Base-by-base conservation (phyloP, 2,329 filamentous ascomycete genomes). In the Talaromyces funiculosus region DNA sequence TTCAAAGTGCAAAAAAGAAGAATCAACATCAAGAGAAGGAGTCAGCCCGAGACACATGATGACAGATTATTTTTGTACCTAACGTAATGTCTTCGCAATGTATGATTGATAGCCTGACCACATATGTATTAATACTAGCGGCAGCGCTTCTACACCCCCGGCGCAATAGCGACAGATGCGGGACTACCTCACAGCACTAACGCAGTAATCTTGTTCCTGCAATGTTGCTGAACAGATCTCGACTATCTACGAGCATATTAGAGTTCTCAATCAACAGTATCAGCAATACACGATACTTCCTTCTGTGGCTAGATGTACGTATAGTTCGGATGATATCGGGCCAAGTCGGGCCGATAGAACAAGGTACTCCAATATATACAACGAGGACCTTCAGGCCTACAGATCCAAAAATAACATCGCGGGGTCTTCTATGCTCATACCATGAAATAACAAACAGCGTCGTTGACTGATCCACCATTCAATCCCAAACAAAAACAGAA, bases 251-350 rank as follows among this genome's bases (percentile, higher is more conserved):
- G 38, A 31, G 9, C 26, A 12, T 18, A 3, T 14, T 18, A 20
- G 20, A 18, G 4, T 49, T 10, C 0, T 12, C 26, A 29, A 29
- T 29, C 16, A 26, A 10, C 26, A 29, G 29, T 10, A 42, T 43
- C 20, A 43, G 22, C 3, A 14, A 12, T 12, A 22, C 9, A 14
- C 12, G 33, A 49, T 49, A 29, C 26, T 18, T 33, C 4, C 16
- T 18, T n/a, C 26, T 18, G 26, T 16, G 45, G 45, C 26, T 49
- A 49, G 18, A 47, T 47, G 43, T 47, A 35, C 22, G 10, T 7
- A 29, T 12, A 33, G n/a, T 9, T 57, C 54, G 54, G 54, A 45
- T 33, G 40, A 57, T 45, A 29, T 35, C 54, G 54, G 54, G 38
- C 20, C 16, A 57, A 57, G 14, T 18, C 40, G 40, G 54, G 35